Conservation (phyloP, 176 grass and related monocot genomes). For the Aegilops bicornis region DNA sequence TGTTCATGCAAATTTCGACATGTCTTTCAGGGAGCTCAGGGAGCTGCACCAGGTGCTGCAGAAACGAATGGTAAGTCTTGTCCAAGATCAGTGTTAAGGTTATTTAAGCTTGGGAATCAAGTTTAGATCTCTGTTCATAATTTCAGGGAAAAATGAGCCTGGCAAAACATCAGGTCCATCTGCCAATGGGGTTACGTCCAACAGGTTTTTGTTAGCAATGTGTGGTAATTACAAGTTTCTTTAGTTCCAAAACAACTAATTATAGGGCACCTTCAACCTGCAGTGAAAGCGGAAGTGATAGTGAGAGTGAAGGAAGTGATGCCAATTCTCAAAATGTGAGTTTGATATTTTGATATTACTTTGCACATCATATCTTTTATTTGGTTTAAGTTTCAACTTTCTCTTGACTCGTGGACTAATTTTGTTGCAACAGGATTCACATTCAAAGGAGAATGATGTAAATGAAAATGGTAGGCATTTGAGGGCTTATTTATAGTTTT, state of each 20-base stretch:
- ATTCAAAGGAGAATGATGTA: slow-evolving; percentile 61
- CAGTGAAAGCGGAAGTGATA: slow-evolving; percentile 87
- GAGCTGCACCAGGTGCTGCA: slow-evolving; percentile 44
- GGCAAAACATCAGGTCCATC: slow-evolving; percentile 72
- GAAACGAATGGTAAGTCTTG: slow-evolving; percentile 68
- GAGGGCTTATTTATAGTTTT: slow-evolving; percentile 12
- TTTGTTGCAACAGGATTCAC: slow-evolving; percentile 48
- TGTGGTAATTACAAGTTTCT: not conserved
- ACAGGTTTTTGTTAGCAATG: slow-evolving; percentile 52
- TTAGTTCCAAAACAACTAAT: slow-evolving; percentile 27
- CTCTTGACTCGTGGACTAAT: not conserved
- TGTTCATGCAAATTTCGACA: slow-evolving; percentile 37
- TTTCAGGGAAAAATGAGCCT: slow-evolving; percentile 67
- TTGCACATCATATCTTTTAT: slow-evolving; percentile 7
- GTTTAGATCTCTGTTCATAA: slow-evolving; percentile 63
- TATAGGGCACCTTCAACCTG: slow-evolving; percentile 34
- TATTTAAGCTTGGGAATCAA: slow-evolving; percentile 33
- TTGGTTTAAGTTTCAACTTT: not conserved
- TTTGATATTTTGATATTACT: slow-evolving; percentile 4
- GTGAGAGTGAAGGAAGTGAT: slow-evolving; percentile 89
- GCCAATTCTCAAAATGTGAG: slow-evolving; percentile 91
- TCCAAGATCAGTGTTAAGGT: slow-evolving; percentile 49
- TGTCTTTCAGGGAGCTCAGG: slow-evolving; percentile 46
- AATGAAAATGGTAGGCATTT: slow-evolving; percentile 54
- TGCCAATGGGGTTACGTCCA: slow-evolving; percentile 63